phyloP scores from a whole-genome alignment of 208 protist species.

The Leishmania arabica region DNA sequence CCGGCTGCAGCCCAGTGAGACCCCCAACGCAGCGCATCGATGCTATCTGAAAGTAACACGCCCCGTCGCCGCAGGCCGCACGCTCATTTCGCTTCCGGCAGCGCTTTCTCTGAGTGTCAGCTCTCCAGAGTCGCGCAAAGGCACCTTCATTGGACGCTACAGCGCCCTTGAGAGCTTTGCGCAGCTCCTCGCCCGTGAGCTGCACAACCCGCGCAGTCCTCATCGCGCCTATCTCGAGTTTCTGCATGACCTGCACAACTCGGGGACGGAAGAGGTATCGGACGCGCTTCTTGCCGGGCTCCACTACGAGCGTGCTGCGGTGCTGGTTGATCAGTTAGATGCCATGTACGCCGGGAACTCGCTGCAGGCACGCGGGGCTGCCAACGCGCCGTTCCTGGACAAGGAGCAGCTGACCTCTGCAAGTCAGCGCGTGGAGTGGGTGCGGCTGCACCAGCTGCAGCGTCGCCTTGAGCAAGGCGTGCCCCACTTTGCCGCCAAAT shows the following conservation, averaged over 20 bases:
- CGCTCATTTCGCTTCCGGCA: slow-evolving; percentile 69
- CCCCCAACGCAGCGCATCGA: slow-evolving; percentile 3
- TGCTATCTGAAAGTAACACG: slow-evolving; percentile 55
- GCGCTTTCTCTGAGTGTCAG: slow-evolving; percentile 37
- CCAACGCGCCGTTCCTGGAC: slow-evolving; percentile 76
- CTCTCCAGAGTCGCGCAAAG: slow-evolving; percentile 7
- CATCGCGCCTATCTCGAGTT: slow-evolving; percentile 80
- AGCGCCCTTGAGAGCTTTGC: slow-evolving; percentile 48
- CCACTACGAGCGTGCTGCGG: slow-evolving; percentile 11
- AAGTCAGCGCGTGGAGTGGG: slow-evolving; percentile 67
- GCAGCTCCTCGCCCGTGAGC: slow-evolving; percentile 59
- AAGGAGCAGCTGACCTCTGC: slow-evolving; percentile 43
- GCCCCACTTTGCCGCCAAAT: slow-evolving; percentile 82
- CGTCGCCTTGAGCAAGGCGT: slow-evolving; percentile 79
- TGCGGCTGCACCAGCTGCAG: slow-evolving; percentile 48
- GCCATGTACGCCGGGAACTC: slow-evolving; percentile 81
- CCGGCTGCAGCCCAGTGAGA: slow-evolving; percentile 34
- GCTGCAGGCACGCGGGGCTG: slow-evolving; percentile 50
- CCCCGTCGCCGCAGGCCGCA: slow-evolving; percentile 31
- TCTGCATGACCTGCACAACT: slow-evolving; percentile 85
- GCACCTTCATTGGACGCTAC: slow-evolving; percentile 36
- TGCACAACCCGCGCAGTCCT: slow-evolving; percentile 65
- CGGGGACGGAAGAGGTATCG: slow-evolving; percentile 44
- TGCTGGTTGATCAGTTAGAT: slow-evolving; percentile 54
- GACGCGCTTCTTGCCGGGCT: slow-evolving; percentile 12